phyloP scores from a whole-genome alignment of 495 filamentous ascomycete species.

The Parachaetomium inaequale region DNA sequence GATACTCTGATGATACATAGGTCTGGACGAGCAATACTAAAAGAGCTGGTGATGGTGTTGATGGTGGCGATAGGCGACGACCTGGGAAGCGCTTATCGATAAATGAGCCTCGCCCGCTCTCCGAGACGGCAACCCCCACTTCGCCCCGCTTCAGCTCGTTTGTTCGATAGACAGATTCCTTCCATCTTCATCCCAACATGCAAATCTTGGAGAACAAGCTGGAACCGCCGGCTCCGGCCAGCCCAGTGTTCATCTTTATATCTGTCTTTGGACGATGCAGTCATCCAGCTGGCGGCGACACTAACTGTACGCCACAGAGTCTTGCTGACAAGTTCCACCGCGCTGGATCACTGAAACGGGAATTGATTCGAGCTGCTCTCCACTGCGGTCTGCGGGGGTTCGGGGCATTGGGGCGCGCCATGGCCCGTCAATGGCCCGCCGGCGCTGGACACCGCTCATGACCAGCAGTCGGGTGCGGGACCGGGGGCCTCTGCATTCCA shows the following conservation, averaged over 20 bases:
- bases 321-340: neutral
- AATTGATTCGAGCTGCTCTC: neutral
- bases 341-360: neutral
- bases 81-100: neutral
- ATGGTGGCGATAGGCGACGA: neutral
- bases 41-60: neutral
- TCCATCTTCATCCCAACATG: neutral
- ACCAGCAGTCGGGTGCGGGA: neutral
- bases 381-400: constrained; percentile 4
- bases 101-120: neutral
- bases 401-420: neutral
- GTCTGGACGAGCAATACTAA: no score
- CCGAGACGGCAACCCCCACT: neutral
- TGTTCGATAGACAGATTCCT: neutral
- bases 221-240: neutral
- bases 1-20: neutral
- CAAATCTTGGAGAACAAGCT: neutral
- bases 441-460: neutral
- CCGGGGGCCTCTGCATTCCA: neutral
- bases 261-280: neutral
- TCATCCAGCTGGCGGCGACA: neutral
- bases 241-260: neutral
- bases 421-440: neutral
- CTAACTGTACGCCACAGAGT: neutral
- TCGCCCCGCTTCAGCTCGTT: neutral